phyloP scores from a whole-genome alignment of 2,329 filamentous ascomycete genomes.

The Truncatella angustata region DNA sequence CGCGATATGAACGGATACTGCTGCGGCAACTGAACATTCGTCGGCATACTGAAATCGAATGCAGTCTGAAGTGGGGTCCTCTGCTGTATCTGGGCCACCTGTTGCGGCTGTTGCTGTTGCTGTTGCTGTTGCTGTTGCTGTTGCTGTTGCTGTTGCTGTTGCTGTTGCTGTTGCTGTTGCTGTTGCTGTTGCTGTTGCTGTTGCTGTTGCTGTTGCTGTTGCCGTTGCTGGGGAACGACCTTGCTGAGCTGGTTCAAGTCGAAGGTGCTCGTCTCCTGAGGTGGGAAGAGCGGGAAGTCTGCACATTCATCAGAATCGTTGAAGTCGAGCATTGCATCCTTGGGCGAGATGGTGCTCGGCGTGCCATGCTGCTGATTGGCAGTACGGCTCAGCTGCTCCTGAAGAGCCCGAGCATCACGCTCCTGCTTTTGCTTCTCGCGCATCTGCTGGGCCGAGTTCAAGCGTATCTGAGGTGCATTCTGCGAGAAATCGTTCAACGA shows the following conservation, averaged over 20 bases:
- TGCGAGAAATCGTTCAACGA: constrained; percentile 43
- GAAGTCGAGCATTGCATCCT: constrained; percentile 86
- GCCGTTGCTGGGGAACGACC: constrained; percentile 16
- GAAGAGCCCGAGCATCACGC: constrained; percentile 50
- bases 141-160: constrained; percentile 16
- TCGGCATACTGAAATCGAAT: constrained; percentile 36
- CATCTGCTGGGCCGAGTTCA: constrained; percentile 57
- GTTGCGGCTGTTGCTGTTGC: constrained; percentile 24
- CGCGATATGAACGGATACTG: constrained; percentile 35
- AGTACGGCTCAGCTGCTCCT: constrained; percentile 39
- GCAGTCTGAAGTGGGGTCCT: constrained; percentile 22
- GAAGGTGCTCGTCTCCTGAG: constrained; percentile 47
- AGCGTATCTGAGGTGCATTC: constrained; percentile 31
- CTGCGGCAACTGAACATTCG: constrained; percentile 35
- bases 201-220: neutral
- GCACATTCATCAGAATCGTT: constrained; percentile 69
- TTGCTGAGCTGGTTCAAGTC: constrained; percentile 39
- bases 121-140: constrained; percentile 2
- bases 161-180: constrained; percentile 13
- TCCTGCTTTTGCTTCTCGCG: constrained; percentile 61
- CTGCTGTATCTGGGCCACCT: constrained; percentile 12
- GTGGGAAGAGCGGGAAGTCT: constrained; percentile 72
- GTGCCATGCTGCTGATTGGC: constrained; percentile 41
- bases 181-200: constrained; percentile 15
- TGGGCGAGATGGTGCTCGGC: constrained; percentile 90